Evolutionary conservation across 148 eudicot genomes (phyloP).

Genomic region (Fagopyrum tataricum): DNA sequence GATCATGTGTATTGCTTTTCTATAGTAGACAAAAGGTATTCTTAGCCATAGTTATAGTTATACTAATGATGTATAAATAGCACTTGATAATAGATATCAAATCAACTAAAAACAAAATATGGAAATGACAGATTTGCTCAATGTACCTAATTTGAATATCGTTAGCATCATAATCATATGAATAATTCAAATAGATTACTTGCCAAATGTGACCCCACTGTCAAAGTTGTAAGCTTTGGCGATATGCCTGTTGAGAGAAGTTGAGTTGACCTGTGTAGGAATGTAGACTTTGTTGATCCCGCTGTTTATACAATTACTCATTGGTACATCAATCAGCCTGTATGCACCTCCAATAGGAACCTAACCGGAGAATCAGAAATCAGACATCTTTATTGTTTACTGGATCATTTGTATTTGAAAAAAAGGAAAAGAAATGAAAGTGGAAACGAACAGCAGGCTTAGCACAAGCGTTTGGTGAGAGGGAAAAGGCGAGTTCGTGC

Average conservation of each 20-base stretch:
- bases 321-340: constrained; percentile 92
- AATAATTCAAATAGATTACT: no score
- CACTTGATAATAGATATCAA: no score
- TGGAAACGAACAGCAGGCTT: constrained; percentile 77
- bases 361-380: constrained; percentile 20
- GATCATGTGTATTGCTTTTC: no score
- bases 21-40: no score
- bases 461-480: constrained; percentile 92
- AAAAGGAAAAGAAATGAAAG: not conserved
- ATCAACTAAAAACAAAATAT: no score
- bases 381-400: not conserved
- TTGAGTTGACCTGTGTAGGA: constrained; percentile 93
- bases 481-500: constrained; percentile 98
- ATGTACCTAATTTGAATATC: no score
- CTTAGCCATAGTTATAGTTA: no score
- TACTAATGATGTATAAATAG: no score
- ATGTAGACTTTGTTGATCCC: constrained; percentile 95
- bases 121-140: no score
- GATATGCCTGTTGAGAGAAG: constrained; percentile 91
- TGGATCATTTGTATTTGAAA: not conserved
- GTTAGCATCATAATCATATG: no score
- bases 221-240: constrained; percentile 81
- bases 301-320: constrained; percentile 99
- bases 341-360: constrained; percentile 98
- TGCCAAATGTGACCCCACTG: constrained; percentile 65